phyloP scores from a whole-genome alignment of 257 asterid species.

The Rauvolfia tetraphylla region DNA sequence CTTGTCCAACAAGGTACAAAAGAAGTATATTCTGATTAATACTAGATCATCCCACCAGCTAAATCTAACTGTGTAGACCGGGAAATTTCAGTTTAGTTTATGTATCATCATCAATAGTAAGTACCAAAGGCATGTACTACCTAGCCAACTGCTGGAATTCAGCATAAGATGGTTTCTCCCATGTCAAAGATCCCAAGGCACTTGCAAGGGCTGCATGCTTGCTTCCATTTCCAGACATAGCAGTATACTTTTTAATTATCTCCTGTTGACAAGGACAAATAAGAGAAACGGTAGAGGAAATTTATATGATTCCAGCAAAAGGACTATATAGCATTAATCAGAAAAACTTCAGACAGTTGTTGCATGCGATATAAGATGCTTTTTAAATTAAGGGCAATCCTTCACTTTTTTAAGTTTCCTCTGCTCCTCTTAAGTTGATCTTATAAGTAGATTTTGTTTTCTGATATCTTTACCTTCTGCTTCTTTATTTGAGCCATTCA shows the following conservation, averaged over 20 bases:
- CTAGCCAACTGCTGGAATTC: constrained; percentile 77
- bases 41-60: not conserved
- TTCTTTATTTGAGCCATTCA: not conserved
- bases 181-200: constrained; percentile 80
- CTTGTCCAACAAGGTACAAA: not conserved
- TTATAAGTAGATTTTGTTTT: not conserved
- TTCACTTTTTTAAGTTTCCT: not conserved
- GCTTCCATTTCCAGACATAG: constrained; percentile 52
- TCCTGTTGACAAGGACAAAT: constrained; percentile 44
- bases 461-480: not conserved
- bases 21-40: not conserved
- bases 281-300: not conserved
- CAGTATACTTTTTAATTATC: constrained; percentile 64
- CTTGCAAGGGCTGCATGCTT: constrained; percentile 77
- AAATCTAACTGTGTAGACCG: not conserved
- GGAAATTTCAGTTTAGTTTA: not conserved
- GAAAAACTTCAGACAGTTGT: not conserved
- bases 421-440: not conserved
- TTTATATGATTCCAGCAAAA: not conserved
- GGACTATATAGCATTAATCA: not conserved
- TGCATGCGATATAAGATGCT: not conserved
- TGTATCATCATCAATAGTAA: not conserved
- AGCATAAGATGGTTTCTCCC: constrained; percentile 74
- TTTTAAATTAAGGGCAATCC: not conserved
- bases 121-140: constrained; percentile 26